phyloP scores from a whole-genome alignment of 2,329 filamentous ascomycete genomes.

The Ophiostoma populinum region DNA sequence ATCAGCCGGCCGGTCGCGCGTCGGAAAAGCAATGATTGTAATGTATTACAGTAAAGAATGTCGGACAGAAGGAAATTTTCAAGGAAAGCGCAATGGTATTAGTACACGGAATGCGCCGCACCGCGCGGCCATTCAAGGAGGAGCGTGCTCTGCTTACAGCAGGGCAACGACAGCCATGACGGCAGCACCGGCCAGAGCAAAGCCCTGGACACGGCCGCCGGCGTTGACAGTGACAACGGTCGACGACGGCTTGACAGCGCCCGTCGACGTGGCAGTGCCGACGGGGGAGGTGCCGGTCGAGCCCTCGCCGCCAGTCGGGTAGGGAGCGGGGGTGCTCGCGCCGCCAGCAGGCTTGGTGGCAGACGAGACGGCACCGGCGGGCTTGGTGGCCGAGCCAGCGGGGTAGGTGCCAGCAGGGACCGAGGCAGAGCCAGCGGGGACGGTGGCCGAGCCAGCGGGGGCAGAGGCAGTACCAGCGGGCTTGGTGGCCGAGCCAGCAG shows the following conservation, averaged over 20 bases:
- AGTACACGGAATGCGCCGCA: conserved; percentile 6
- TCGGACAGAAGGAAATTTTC: too few relatives aligned
- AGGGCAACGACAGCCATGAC: conserved; percentile 27
- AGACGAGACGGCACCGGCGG: too few relatives aligned
- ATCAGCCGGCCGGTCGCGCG: too few relatives aligned
- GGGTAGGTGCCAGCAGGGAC: background rate
- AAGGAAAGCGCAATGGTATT: too few relatives aligned
- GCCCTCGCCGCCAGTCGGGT: background rate
- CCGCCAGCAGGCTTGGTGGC: background rate
- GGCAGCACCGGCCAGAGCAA: conserved; percentile 26
- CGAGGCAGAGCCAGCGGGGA: conserved; percentile 11
- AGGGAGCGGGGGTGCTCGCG: background rate
- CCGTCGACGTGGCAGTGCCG: background rate
- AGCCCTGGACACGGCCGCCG: conserved; percentile 19
- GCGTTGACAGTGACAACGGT: conserved; percentile 20
- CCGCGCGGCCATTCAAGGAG: too few relatives aligned
- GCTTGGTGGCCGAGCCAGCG: background rate
- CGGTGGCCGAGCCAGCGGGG: conserved; percentile 4
- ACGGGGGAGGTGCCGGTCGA: background rate
- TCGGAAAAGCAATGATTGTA: too few relatives aligned
- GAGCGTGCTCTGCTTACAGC: conserved; percentile 29
- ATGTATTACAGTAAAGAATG: too few relatives aligned
- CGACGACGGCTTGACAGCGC: conserved; percentile 16
- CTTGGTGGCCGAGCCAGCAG: background rate
- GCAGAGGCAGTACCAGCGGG: background rate